These are phyloP conservation scores for Suhomyces ambrosiae DNA, from an alignment of 1,139 yeast species.

Conservation along the genomic window DNA sequence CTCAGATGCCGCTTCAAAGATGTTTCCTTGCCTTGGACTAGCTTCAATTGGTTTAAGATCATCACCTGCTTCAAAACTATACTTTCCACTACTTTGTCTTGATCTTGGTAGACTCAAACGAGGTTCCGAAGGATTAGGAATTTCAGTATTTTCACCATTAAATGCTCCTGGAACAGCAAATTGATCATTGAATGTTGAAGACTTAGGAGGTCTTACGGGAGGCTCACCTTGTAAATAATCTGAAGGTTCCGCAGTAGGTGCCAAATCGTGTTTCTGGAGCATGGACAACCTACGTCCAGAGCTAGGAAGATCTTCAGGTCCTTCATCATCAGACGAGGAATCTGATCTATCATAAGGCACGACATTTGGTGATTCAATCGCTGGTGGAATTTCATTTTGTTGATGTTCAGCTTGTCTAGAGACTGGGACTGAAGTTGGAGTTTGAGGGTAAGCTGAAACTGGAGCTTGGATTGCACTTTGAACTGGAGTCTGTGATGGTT, in stretches of 20 bases:
- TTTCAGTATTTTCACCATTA: constrained; percentile 4
- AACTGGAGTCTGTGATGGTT: constrained; percentile 4
- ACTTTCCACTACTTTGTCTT: constrained; percentile 29
- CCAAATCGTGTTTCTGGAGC: constrained; percentile 38
- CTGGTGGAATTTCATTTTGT: constrained; percentile 5
- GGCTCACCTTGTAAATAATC: constrained; percentile 3
- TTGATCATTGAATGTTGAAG: constrained; percentile 2
- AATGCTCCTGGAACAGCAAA: constrained; percentile 7
- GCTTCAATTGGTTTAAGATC: constrained; percentile 36
- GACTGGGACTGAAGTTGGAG: background rate
- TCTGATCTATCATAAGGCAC: constrained; percentile 22
- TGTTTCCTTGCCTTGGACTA: constrained; percentile 25
- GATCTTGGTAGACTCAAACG: constrained; percentile 12
- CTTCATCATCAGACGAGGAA: constrained; percentile 30
- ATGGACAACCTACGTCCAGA: constrained; percentile 31
- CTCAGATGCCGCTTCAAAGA: constrained; percentile 2
- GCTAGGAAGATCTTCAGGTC: constrained; percentile 21
- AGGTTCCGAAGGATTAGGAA: constrained; percentile 4
- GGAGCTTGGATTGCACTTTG: constrained; percentile 1
- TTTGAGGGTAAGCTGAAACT: background rate
- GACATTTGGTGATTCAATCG: constrained; percentile 25
- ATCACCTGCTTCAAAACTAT: constrained; percentile 49
- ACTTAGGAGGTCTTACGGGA: constrained; percentile 6
- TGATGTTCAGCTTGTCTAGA: background rate
- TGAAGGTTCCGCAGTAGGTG: constrained; percentile 12